Conservation (phyloP, 2,329 filamentous ascomycete species). For the Monosporascus ibericus region DNA sequence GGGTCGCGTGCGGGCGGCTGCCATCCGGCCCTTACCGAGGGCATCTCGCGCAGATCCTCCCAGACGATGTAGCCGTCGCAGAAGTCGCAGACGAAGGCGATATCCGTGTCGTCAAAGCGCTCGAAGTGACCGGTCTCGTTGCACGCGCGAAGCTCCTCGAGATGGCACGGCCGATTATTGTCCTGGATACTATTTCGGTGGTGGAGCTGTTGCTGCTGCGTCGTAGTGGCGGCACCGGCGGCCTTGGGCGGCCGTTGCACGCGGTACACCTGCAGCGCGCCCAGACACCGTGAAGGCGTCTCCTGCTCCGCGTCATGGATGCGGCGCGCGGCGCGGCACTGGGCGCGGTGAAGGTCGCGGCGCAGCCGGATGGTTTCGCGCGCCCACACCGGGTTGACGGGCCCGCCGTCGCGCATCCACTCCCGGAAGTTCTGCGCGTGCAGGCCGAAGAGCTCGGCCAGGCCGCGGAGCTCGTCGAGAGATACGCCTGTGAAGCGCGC, state of each 20-base stretch:
- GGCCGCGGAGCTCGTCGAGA: slow-evolving; percentile 40
- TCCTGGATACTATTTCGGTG: slow-evolving; percentile 5
- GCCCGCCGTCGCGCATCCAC: slow-evolving; percentile 49
- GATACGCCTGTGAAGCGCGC: slow-evolving; percentile 38
- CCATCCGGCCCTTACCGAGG: slow-evolving; percentile 33
- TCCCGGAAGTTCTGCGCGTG: slow-evolving; percentile 46
- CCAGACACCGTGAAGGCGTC: slow-evolving; percentile 44
- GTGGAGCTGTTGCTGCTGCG: slow-evolving; percentile 3
- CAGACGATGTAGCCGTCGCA: slow-evolving; percentile 56
- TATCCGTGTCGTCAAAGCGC: slow-evolving; percentile 46
- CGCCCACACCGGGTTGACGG: slow-evolving; percentile 51
- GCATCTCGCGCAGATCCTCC: slow-evolving; percentile 49
- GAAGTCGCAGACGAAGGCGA: slow-evolving; percentile 55
- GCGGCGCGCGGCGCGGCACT: slow-evolving; percentile 51
- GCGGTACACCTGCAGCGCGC: slow-evolving; percentile 48
- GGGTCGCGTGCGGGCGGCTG: slow-evolving; percentile 13
- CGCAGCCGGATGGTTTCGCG: slow-evolving; percentile 44
- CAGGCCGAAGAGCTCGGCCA: slow-evolving; percentile 39
- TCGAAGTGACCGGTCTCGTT: slow-evolving; percentile 50
- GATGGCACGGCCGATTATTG: slow-evolving; percentile 13
- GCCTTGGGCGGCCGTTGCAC: slow-evolving; percentile 33
- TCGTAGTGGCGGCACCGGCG: slow-evolving; percentile 10
- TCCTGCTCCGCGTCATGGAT: slow-evolving; percentile 49
- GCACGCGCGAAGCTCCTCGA: slow-evolving; percentile 46
- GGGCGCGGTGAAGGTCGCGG: slow-evolving; percentile 48